Evolutionary conservation across 352 stramenopile species (phyloP).

Genomic region (Phytophthora aleatoria): DNA sequence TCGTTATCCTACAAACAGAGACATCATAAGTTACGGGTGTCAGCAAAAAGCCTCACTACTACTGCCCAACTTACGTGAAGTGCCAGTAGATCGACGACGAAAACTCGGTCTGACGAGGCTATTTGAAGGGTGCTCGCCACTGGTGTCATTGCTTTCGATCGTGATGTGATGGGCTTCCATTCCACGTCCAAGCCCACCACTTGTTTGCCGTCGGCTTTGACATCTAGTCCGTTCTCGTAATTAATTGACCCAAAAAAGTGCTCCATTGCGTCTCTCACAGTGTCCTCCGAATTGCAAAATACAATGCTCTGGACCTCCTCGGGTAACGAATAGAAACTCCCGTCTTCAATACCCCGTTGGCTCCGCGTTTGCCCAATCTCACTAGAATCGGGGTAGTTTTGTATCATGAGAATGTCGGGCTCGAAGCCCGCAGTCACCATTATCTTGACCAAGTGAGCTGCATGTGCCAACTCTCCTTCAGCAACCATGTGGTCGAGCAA

Average conservation of each 20-base stretch:
- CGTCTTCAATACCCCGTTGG: not conserved
- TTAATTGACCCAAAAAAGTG: conserved; percentile 32
- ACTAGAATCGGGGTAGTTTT: not conserved
- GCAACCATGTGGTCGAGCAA: conserved; percentile 54
- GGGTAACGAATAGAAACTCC: conserved; percentile 35
- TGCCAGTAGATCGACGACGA: conserved; percentile 61
- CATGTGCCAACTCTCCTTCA: conserved; percentile 35
- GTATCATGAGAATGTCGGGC: conserved; percentile 13
- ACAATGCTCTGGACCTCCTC: conserved; percentile 29
- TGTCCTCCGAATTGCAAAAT: conserved; percentile 50
- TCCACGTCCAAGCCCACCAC: conserved; percentile 70
- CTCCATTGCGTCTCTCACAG: conserved; percentile 25
- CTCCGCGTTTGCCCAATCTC: not conserved
- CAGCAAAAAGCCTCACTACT: no score
- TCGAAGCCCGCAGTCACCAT: conserved; percentile 30
- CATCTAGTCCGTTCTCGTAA: not conserved
- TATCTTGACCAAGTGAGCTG: conserved; percentile 38
- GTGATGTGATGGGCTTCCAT: conserved; percentile 53
- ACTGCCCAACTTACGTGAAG: conserved; percentile 50
- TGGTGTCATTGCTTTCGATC: conserved; percentile 29
- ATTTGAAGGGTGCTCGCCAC: conserved; percentile 74
- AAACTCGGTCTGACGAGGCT: conserved; percentile 44
- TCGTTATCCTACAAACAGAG: conserved; percentile 34
- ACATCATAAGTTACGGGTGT: no score
- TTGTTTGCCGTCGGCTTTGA: not conserved